phyloP scores from a whole-genome alignment of 2,329 filamentous ascomycete genomes.

The Fusarium aywerte region DNA sequence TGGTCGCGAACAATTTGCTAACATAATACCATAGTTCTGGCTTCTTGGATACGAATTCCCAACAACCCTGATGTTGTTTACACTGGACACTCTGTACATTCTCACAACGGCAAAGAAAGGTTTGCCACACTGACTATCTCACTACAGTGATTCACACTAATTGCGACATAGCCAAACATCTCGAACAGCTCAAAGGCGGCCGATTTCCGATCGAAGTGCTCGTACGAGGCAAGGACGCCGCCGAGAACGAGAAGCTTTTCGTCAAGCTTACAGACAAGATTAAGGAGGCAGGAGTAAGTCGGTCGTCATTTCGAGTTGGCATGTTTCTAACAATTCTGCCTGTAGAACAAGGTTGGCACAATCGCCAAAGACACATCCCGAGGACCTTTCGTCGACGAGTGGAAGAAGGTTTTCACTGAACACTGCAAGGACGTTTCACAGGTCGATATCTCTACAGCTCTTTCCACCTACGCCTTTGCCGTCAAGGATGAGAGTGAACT shows the following conservation, averaged over 20 bases:
- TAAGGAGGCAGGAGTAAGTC: constrained; percentile 83
- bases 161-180: constrained; percentile 77
- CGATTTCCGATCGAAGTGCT: constrained; percentile 93
- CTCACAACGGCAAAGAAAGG: constrained; percentile 98
- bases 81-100: constrained; percentile 86
- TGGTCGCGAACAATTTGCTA: constrained; percentile 18
- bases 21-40: constrained; percentile 79
- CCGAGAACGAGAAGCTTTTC: constrained; percentile 92
- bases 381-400: constrained; percentile 94
- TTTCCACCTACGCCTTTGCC: constrained; percentile 86
- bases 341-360: constrained; percentile 87
- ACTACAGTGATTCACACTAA: constrained; percentile 47
- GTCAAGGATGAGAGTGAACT: constrained; percentile 96
- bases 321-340: constrained; percentile 15
- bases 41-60: constrained; percentile 98
- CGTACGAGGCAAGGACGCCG: constrained; percentile 89
- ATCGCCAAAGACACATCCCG: constrained; percentile 84
- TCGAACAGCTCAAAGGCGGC: constrained; percentile 90
- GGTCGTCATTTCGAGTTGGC: constrained; percentile 11
- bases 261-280: constrained; percentile 85
- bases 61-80: constrained; percentile 93
- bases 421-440: constrained; percentile 88
- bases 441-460: constrained; percentile 82
- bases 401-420: constrained; percentile 84
- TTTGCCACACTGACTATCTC: constrained; percentile 52